These are phyloP conservation scores for Cryptococcus wingfieldii DNA, from an alignment of 1,284 basidiomycete species.

Conservation along the genomic window DNA sequence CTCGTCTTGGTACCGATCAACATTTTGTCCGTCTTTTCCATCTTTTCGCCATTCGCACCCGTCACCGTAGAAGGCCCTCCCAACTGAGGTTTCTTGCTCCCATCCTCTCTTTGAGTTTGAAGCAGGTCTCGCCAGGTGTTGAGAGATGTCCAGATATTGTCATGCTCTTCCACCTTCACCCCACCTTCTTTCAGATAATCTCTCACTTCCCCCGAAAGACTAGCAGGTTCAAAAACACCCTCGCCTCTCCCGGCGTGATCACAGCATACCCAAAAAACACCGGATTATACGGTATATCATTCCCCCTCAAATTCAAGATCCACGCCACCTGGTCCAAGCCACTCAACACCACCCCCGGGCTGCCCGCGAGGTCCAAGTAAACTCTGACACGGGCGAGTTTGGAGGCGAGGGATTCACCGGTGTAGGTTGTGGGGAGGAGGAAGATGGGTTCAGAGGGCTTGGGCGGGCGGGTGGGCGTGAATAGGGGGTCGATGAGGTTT, in stretches of 20 bases:
- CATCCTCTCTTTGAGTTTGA: background rate
- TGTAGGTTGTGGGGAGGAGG: slow-evolving; percentile 60
- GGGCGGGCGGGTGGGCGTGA: slow-evolving; percentile 60
- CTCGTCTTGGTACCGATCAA: slow-evolving; percentile 66
- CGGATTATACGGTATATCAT: slow-evolving; percentile 90
- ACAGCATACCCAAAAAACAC: slow-evolving; percentile 94
- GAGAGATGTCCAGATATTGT: slow-evolving; percentile 55
- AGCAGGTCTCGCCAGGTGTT: slow-evolving; percentile 13
- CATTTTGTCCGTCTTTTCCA: slow-evolving; percentile 44
- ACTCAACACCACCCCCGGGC: slow-evolving; percentile 66
- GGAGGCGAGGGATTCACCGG: slow-evolving; percentile 61
- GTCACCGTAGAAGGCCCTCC: background rate
- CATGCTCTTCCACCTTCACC: slow-evolving; percentile 69
- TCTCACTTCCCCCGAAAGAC: slow-evolving; percentile 60
- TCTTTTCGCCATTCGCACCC: slow-evolving; percentile 22
- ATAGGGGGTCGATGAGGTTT: slow-evolving; percentile 80
- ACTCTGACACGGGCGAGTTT: slow-evolving; percentile 68
- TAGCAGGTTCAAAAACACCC: slow-evolving; percentile 69
- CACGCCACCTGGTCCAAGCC: slow-evolving; percentile 88
- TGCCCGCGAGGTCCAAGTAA: slow-evolving; percentile 62
- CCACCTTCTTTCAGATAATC: slow-evolving; percentile 57
- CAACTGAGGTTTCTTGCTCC: background rate
- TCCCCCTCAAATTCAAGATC: slow-evolving; percentile 90
- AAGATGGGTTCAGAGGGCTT: slow-evolving; percentile 69
- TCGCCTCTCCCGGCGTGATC: slow-evolving; percentile 62